These are phyloP conservation scores for Penicillium chermesinum DNA, from an alignment of 495 filamentous ascomycete genomes.

Conservation along the genomic window DNA sequence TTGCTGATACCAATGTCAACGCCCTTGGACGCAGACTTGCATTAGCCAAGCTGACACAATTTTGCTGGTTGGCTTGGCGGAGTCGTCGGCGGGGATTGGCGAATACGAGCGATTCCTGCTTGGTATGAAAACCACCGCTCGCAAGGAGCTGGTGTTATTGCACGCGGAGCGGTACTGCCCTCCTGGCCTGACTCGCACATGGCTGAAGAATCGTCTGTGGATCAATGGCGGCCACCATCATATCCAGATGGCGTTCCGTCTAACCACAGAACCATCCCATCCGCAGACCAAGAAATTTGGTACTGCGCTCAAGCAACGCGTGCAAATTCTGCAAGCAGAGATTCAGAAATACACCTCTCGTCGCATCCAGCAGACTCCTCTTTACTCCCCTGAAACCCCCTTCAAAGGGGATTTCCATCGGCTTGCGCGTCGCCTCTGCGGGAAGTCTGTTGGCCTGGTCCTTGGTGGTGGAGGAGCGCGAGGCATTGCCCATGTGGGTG, in stretches of 20 bases:
- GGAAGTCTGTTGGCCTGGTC: slow-evolving; percentile 90
- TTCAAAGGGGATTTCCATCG: slow-evolving; percentile 97
- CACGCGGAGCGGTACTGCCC: slow-evolving; percentile 86
- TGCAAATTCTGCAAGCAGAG: slow-evolving; percentile 91
- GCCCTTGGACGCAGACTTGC: slow-evolving; percentile 98
- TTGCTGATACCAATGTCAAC: slow-evolving; percentile 95
- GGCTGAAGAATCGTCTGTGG: slow-evolving; percentile 93
- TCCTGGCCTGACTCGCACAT: slow-evolving; percentile 76
- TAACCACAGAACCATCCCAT: slow-evolving; percentile 71
- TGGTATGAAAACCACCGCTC: slow-evolving; percentile 93
- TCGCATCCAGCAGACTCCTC: slow-evolving; percentile 74
- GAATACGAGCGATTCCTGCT: slow-evolving; percentile 95
- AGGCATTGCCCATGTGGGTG: slow-evolving; percentile 85
- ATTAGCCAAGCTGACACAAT: slow-evolving; percentile 96
- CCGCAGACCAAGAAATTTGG: slow-evolving; percentile 73
- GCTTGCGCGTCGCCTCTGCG: slow-evolving; percentile 82
- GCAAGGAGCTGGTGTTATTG: slow-evolving; percentile 90
- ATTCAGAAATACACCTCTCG: slow-evolving; percentile 96
- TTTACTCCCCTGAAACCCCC: slow-evolving; percentile 85
- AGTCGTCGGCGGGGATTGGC: slow-evolving; percentile 82
- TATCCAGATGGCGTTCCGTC: slow-evolving; percentile 88
- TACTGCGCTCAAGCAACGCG: slow-evolving; percentile 82
- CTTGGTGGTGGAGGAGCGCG: slow-evolving; percentile 90
- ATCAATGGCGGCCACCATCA: slow-evolving; percentile 99
- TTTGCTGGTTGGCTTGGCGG: slow-evolving; percentile 83